Conservation (phyloP, 1,139 yeast genomes). For the Candida mesenterica region DNA sequence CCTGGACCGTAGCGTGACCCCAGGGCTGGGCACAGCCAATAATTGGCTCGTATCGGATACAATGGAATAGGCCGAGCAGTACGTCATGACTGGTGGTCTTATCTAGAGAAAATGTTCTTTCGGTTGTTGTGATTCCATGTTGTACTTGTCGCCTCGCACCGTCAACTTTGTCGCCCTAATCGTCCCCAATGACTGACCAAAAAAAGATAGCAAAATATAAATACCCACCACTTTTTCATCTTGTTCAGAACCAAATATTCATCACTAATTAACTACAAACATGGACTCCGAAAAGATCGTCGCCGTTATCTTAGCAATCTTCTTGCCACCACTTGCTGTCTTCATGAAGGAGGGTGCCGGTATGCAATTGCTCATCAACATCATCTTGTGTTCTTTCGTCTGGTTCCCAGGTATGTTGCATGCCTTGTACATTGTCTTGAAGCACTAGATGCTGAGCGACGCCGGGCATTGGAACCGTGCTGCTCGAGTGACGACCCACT, state of each 20-base stretch:
- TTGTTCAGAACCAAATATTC: background rate
- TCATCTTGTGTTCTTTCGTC: constrained; percentile 57
- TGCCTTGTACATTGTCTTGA: constrained; percentile 61
- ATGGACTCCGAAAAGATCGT: constrained; percentile 47
- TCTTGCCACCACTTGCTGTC: constrained; percentile 73
- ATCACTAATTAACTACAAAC: constrained; percentile 5
- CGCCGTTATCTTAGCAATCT: constrained; percentile 49
- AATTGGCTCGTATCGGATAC: too few species aligned
- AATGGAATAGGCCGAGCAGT: too few species aligned
- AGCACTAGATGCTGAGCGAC: constrained; percentile 14
- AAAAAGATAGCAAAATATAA: constrained; percentile 2
- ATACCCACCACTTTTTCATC: background rate
- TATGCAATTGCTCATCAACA: constrained; percentile 59
- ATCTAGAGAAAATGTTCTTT: too few species aligned
- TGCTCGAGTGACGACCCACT: background rate
- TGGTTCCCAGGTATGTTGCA: constrained; percentile 80
- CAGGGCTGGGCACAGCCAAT: too few species aligned
- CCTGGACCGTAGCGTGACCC: too few species aligned
- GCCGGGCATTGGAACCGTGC: background rate
- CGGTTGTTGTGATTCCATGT: too few species aligned
- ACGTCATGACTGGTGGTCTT: too few species aligned
- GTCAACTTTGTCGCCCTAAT: too few species aligned
- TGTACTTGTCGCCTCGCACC: too few species aligned
- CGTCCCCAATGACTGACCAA: too few species aligned
- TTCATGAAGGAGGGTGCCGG: constrained; percentile 64